Evolutionary conservation across 768 basidiomycete genomes (phyloP), one percentile per base, ranked within the genome.

Genomic region (Strobilomyces confusus): DNA sequence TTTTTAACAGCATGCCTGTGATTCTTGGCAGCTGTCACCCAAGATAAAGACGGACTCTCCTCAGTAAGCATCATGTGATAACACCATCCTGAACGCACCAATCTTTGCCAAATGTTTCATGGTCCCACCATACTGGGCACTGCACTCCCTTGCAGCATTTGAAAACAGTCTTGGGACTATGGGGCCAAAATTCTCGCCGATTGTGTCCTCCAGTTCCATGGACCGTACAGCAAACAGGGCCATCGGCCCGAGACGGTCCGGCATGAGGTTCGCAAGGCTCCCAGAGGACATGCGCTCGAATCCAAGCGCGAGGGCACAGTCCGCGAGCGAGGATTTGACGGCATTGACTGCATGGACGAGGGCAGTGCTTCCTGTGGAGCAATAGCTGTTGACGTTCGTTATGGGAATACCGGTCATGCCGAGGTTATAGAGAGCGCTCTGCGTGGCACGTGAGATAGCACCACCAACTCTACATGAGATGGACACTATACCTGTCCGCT

Each of bases 301-400:
- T 11, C 92, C 91, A 1, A 93, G 80, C 0, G 92, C 91, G 19
- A 94, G 73, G 1, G 85, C 80, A 64, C 90, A 92, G 49, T 89
- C 84, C 2, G 74, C 81, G 50, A 84, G 76, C 11, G 86, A 86
- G 36, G 78, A 78, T 65, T 84, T 88, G 41, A 93, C 81, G 9
- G 80, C 76, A 23, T 78, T 82, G 58, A 86, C 86, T 7, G 86
- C 88, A 43, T 87, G 79, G 66, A 80, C 89, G 20, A 93, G 75
- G 5, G 92, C 89, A 0, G 87, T 78, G 47, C 85, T 86, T 5
- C 89, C 90, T 0, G 90, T 90, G 4, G 89, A 86, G 62, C 90
- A 92, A 68, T 89, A 89, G 71, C 92, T 92, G 74, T 90, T 92
- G 40, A 92, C 87, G 60, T 92, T 93, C 46, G 86, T 78, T 62